phyloP scores from a whole-genome alignment of 805 yeast genomes.

The Monosporozyma aquatica region DNA sequence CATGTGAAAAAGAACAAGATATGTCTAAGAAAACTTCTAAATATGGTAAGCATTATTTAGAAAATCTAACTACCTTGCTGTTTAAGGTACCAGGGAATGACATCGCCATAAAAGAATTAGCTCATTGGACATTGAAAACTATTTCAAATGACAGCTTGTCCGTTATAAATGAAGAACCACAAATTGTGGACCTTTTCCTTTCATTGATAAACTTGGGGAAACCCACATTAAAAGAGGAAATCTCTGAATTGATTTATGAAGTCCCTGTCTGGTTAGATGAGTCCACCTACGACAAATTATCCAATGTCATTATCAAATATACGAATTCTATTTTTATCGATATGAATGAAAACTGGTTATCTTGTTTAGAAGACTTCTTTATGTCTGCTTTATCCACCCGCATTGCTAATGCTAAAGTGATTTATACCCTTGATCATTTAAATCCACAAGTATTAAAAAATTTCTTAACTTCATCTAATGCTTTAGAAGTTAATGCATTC shows the following conservation, averaged over 20 bases:
- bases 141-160: slow-evolving; percentile 14
- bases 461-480: slow-evolving; percentile 4
- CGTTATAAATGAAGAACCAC: slow-evolving; percentile 4
- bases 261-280: slow-evolving; percentile 31
- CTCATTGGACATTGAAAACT: slow-evolving; percentile 13
- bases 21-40: background rate
- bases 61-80: slow-evolving; percentile 11
- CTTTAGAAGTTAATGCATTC: slow-evolving; percentile 12
- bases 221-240: slow-evolving; percentile 11
- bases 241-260: slow-evolving; percentile 30
- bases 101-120: slow-evolving; percentile 10
- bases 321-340: slow-evolving; percentile 23
- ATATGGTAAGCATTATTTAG: slow-evolving; percentile 3
- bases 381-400: slow-evolving; percentile 13
- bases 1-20: slow-evolving; percentile 7
- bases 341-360: slow-evolving; percentile 7
- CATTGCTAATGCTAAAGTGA: slow-evolving; percentile 20
- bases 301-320: slow-evolving; percentile 29
- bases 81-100: slow-evolving; percentile 11
- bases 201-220: slow-evolving; percentile 7
- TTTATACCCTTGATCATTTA: slow-evolving; percentile 28
- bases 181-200: slow-evolving; percentile 7
- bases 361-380: slow-evolving; percentile 17
- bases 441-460: slow-evolving; percentile 18
- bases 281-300: slow-evolving; percentile 25